phyloP scores from a whole-genome alignment of 495 filamentous ascomycete genomes.

The Oidiodendron maius region DNA sequence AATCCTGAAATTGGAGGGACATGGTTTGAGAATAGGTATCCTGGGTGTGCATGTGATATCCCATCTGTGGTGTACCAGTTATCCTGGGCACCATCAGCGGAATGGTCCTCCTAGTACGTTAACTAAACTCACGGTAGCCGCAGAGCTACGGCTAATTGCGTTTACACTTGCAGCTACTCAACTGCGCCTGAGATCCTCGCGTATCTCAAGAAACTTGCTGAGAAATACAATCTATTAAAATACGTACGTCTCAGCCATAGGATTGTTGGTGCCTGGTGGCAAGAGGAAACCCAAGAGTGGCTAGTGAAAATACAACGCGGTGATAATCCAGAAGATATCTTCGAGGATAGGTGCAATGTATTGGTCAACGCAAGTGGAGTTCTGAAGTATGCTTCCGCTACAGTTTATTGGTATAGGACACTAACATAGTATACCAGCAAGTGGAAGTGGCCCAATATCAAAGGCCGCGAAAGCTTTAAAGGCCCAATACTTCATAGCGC shows the following conservation, averaged over 20 bases:
- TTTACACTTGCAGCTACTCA: too few relatives aligned
- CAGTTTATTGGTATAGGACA: neutral
- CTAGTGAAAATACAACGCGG: neutral
- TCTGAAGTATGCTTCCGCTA: conserved; percentile 11
- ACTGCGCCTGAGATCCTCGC: neutral
- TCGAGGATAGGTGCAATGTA: conserved; percentile 6
- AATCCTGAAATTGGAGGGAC: neutral
- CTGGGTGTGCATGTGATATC: neutral
- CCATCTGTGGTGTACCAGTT: neutral
- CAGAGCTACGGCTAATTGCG: neutral
- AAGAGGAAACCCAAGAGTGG: conserved; percentile 8
- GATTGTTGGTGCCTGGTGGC: conserved; percentile 4
- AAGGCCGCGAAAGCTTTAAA: conserved; percentile 45
- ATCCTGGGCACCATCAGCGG: neutral
- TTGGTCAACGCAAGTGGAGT: conserved; percentile 10
- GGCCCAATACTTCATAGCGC: conserved; percentile 52
- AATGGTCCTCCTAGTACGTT: neutral
- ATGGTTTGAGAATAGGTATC: neutral
- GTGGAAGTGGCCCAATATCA: conserved; percentile 49
- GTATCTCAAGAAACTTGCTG: neutral
- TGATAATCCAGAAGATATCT: neutral
- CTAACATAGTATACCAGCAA: neutral
- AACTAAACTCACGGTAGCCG: neutral
- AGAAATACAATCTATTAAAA: conserved; percentile 14
- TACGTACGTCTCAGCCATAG: conserved; percentile 29